Evolutionary conservation across 2,329 filamentous ascomycete species (phyloP).

Genomic region (Aspergillus texensis): DNA sequence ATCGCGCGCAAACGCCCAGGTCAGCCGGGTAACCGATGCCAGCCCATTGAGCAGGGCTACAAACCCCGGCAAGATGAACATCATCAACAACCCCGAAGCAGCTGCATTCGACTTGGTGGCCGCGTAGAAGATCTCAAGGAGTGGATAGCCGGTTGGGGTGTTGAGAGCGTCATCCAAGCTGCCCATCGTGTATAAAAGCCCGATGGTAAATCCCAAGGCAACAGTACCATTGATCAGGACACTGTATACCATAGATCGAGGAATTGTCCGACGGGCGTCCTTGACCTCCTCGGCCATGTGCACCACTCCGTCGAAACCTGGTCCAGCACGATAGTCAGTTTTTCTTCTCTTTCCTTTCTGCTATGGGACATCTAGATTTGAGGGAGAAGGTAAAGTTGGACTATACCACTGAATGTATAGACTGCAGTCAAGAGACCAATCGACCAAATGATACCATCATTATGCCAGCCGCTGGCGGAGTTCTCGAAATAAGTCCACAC

Average conservation of each 20-base stretch:
- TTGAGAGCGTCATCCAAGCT: constrained; percentile 41
- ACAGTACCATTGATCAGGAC: constrained; percentile 50
- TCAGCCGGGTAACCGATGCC: constrained; percentile 42
- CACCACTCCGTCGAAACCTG: constrained; percentile 29
- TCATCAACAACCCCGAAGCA: constrained; percentile 44
- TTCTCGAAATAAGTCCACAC: constrained; percentile 34
- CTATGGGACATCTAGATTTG: no score
- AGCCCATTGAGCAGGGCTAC: constrained; percentile 24
- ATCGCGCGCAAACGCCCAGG: constrained; percentile 50
- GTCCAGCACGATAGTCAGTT: neutral
- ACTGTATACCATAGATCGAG: constrained; percentile 49
- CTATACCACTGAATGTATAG: no score
- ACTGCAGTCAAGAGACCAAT: no score
- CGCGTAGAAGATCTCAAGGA: constrained; percentile 54
- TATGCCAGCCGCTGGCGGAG: no score
- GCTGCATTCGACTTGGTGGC: constrained; percentile 49
- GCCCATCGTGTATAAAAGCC: constrained; percentile 46
- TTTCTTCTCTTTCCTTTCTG: no score
- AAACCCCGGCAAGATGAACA: constrained; percentile 33
- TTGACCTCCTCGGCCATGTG: constrained; percentile 54
- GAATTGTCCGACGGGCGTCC: constrained; percentile 49
- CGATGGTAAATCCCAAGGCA: constrained; percentile 48
- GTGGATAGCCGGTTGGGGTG: constrained; percentile 49
- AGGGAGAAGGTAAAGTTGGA: no score
- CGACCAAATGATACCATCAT: no score